Conservation (phyloP, 345 rosid species). For the Citrus australasica region DNA sequence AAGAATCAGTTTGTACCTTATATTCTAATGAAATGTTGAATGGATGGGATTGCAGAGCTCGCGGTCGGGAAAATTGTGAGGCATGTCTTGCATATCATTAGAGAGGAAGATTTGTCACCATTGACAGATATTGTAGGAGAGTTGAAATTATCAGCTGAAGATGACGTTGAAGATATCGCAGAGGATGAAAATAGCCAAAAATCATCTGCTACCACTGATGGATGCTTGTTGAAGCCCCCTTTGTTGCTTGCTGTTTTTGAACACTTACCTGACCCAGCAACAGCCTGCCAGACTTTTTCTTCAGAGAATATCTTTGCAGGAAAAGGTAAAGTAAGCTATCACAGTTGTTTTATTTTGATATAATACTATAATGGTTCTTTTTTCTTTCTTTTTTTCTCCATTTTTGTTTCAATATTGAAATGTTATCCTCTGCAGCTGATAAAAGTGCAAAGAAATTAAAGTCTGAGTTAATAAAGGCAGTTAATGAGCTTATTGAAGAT, state of each 20-base stretch:
- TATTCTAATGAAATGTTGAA: background rate
- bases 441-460: constrained; percentile 45
- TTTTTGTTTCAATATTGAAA: background rate
- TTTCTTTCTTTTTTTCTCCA: background rate
- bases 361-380: background rate
- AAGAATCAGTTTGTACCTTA: background rate
- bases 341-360: background rate
- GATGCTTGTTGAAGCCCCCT: constrained; percentile 38
- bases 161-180: constrained; percentile 27
- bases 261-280: constrained; percentile 31
- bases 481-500: constrained; percentile 58
- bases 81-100: constrained; percentile 50
- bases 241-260: constrained; percentile 47
- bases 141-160: constrained; percentile 34
- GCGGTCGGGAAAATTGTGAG: constrained; percentile 54
- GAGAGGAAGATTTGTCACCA: constrained; percentile 46
- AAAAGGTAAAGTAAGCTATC: constrained; percentile 40
- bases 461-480: constrained; percentile 49
- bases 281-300: constrained; percentile 36
- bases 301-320: constrained; percentile 45
- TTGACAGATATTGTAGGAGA: constrained; percentile 36
- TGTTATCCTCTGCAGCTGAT: constrained; percentile 33
- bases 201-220: constrained; percentile 35
- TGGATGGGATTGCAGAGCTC: constrained; percentile 41
- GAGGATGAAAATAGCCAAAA: constrained; percentile 33